Base-by-base conservation (phyloP, 768 basidiomycete species). In the Lactifluus hygrophoroides region DNA sequence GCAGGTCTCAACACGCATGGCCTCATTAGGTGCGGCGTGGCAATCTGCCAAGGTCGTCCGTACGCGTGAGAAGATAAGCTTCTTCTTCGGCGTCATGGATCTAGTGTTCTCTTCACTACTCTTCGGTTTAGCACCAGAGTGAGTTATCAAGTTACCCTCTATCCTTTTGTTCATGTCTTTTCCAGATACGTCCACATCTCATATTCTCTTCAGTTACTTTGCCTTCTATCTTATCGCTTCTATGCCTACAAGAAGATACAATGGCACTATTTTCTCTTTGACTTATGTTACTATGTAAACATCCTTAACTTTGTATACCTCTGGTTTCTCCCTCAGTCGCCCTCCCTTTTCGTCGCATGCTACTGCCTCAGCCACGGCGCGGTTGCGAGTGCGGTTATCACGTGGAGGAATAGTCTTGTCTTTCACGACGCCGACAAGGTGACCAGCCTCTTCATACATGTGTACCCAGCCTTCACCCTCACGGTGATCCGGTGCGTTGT, bases 401-500 rank as follows among this genome's bases (percentile, higher is more conserved):
- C 95, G 10, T 99, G 96, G 96, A 80, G 96, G 60, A 99, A 99
- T 68, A 94, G 91, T 64, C 83, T 99, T 23, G 96, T 99, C 3
- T 99, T 99, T 75, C 96, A 99, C 67, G 94, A 95, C 67, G 80
- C 84, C 55, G 96, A 99, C 71, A 98, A 98, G 72, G 90, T 97
- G 68, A 97, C 90, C 17, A 92, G 89, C 10, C 75, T 99, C 25
- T 98, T 94, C 74, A 82, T 99, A 32, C 96, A 99, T 69, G 86
- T 98, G 56, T 97, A 96, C 67, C 81, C 90, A 0, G 91, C 96
- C 0, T 83, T 95, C 61, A 84, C 87, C 3, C 90, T 99, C 66
- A 94, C 91, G 14, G 86, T 94, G 23, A 93, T 98, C 55, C 79
- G 90, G 90, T 89, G 62, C 32, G 83, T 64, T 38, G 16, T 40